Conservation (phyloP, 148 eudicot species). For the Vaccinium macrocarpon region DNA sequence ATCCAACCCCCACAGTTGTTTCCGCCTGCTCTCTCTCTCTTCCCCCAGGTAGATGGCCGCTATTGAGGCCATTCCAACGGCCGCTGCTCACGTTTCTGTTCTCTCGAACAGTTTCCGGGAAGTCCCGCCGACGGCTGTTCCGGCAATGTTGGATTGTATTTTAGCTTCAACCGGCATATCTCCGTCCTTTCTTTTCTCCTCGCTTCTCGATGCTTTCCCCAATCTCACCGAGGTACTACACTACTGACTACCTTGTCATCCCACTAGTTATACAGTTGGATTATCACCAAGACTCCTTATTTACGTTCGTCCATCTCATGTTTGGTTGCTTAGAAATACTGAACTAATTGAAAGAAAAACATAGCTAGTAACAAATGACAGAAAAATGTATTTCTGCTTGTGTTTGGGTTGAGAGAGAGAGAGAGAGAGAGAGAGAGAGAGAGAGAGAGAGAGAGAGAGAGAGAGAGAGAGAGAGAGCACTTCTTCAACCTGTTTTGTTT, state of each 20-base stretch:
- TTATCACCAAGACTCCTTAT: not conserved
- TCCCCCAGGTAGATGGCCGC: constrained; percentile 6
- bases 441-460: not conserved
- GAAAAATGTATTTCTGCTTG: not conserved
- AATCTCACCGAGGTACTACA: constrained; percentile 43
- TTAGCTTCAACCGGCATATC: constrained; percentile 51
- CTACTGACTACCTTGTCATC: not conserved
- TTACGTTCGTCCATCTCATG: not conserved
- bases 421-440: no score
- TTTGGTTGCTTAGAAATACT: not conserved
- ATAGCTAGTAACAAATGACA: not conserved
- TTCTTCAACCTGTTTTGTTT: not conserved
- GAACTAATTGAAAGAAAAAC: not conserved
- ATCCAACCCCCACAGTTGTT: not conserved
- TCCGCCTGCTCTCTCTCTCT: no score
- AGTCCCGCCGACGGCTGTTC: constrained; percentile 75
- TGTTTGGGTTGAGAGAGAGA: not conserved
- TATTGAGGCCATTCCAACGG: constrained; percentile 11
- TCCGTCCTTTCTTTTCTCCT: constrained; percentile 54
- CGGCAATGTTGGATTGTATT: constrained; percentile 82
- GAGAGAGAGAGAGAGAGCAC: not conserved
- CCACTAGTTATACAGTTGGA: not conserved
- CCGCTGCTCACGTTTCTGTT: constrained; percentile 20
- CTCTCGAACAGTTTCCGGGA: constrained; percentile 58
- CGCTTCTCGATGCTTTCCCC: constrained; percentile 49